A percentile compares a stretch with the other conserved stretches of the same genome.
Evolutionary conservation across 352 stramenopile genomes (phyloP).

Genomic region (Phytophthora cajani): DNA sequence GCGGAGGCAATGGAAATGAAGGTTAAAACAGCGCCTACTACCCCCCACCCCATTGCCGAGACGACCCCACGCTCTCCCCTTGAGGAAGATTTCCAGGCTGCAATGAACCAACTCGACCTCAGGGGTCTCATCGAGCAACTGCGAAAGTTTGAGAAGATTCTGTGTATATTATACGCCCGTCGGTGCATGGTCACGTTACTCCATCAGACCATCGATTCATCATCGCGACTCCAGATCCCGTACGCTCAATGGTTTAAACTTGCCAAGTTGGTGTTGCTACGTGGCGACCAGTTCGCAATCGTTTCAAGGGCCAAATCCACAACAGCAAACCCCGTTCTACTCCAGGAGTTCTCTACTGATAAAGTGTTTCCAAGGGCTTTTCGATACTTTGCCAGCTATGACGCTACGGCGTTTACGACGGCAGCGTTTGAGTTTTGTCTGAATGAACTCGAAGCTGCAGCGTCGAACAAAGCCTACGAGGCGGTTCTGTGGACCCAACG

Average conservation of each 20-base stretch:
- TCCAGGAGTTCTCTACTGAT: slow-evolving; percentile 21
- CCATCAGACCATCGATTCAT: slow-evolving; percentile 11
- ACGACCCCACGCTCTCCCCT: neutral
- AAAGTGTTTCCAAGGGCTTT: slow-evolving; percentile 24
- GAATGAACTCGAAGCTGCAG: slow-evolving; percentile 65
- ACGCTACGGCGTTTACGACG: slow-evolving; percentile 16
- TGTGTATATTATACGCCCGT: slow-evolving; percentile 47
- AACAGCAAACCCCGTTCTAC: neutral
- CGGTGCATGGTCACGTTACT: slow-evolving; percentile 29
- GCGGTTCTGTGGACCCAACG: slow-evolving; percentile 83
- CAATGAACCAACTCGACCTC: slow-evolving; percentile 33
- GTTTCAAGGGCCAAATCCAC: neutral
- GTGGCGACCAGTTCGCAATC: slow-evolving; percentile 55
- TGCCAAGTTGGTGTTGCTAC: slow-evolving; percentile 59
- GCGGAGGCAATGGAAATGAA: slow-evolving; percentile 41
- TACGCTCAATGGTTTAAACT: slow-evolving; percentile 47
- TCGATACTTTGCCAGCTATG: slow-evolving; percentile 15
- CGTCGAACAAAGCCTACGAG: slow-evolving; percentile 56
- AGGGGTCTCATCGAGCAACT: slow-evolving; percentile 25
- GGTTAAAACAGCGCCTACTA: neutral
- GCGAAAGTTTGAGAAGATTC: slow-evolving; percentile 30
- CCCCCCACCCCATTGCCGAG: slow-evolving; percentile 10
- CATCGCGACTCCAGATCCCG: slow-evolving; percentile 9
- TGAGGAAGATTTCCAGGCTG: slow-evolving; percentile 31
- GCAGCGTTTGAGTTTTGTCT: slow-evolving; percentile 63